Percentiles rank a stretch among this genome's conserved stretches.
These are phyloP conservation scores for Orobanche coerulescens DNA, from an alignment of 257 asterid genomes.

Conservation along the genomic window DNA sequence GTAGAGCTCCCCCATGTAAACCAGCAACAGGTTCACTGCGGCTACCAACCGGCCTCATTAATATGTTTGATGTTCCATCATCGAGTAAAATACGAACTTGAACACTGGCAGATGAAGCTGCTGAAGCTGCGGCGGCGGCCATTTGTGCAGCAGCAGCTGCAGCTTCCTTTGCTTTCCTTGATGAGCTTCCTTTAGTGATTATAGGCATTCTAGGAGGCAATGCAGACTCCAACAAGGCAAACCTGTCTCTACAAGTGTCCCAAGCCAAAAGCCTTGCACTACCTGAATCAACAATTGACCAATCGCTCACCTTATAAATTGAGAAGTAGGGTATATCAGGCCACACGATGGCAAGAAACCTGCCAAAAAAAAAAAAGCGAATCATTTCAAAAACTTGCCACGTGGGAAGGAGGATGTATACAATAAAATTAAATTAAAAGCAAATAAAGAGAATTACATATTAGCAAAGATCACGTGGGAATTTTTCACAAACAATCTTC, in stretches of 20 bases:
- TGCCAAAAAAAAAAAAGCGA: slow-evolving; percentile 32
- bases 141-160: slow-evolving; percentile 96
- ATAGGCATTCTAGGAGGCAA: slow-evolving; percentile 87
- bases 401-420: neutral
- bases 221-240: slow-evolving; percentile 81
- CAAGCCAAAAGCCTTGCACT: slow-evolving; percentile 97
- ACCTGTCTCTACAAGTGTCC: slow-evolving; percentile 93
- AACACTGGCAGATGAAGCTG: slow-evolving; percentile 88
- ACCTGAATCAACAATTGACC: slow-evolving; percentile 97
- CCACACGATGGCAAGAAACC: slow-evolving; percentile 92
- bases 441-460: slow-evolving; percentile 1
- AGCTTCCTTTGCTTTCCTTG: slow-evolving; percentile 93
- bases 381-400: neutral
- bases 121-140: slow-evolving; percentile 86
- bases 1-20: slow-evolving; percentile 92
- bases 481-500: neutral
- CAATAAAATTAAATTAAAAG: neutral
- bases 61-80: slow-evolving; percentile 93
- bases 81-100: slow-evolving; percentile 93
- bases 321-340: slow-evolving; percentile 98
- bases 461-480: slow-evolving; percentile 2
- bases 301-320: slow-evolving; percentile 85
- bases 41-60: slow-evolving; percentile 91
- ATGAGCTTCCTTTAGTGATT: slow-evolving; percentile 82
- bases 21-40: slow-evolving; percentile 85